Conservation (phyloP, 495 filamentous ascomycete species). For the Daldinia childiae region DNA sequence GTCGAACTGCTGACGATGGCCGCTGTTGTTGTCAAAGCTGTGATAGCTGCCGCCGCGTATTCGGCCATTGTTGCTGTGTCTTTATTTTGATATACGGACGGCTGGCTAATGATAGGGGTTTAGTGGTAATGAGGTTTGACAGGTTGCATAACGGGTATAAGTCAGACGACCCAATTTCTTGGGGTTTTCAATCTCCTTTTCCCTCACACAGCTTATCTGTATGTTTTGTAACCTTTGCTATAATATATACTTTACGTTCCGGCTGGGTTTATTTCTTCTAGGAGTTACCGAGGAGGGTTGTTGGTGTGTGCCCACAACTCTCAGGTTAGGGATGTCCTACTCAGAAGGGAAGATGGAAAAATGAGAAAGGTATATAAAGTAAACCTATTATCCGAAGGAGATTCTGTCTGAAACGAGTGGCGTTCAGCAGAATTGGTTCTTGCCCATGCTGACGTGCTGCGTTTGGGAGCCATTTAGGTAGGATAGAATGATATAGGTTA, state of each 20-base stretch:
- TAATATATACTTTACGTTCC: not conserved
- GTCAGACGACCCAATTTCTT: not conserved
- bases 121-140: not conserved
- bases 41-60: slow-evolving; percentile 26
- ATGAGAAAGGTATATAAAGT: not conserved
- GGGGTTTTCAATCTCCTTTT: not conserved
- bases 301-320: not conserved
- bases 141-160: slow-evolving; percentile 10
- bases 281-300: slow-evolving; percentile 6
- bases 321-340: not conserved
- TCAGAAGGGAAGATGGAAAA: not conserved
- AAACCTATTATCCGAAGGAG: not conserved
- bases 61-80: slow-evolving; percentile 12
- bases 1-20: slow-evolving; percentile 27
- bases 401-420: slow-evolving; percentile 4
- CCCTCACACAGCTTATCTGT: not conserved
- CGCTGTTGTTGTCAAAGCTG: slow-evolving; percentile 23
- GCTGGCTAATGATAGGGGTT: not conserved
- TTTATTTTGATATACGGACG: not conserved
- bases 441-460: slow-evolving; percentile 10
- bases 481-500: slow-evolving; percentile 11
- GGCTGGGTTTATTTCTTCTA: slow-evolving; percentile 5
- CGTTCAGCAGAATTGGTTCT: slow-evolving; percentile 17
- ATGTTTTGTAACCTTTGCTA: not conserved
- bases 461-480: slow-evolving; percentile 24